phyloP scores from a whole-genome alignment of 257 asterid genomes.

The Solanum acaule region DNA sequence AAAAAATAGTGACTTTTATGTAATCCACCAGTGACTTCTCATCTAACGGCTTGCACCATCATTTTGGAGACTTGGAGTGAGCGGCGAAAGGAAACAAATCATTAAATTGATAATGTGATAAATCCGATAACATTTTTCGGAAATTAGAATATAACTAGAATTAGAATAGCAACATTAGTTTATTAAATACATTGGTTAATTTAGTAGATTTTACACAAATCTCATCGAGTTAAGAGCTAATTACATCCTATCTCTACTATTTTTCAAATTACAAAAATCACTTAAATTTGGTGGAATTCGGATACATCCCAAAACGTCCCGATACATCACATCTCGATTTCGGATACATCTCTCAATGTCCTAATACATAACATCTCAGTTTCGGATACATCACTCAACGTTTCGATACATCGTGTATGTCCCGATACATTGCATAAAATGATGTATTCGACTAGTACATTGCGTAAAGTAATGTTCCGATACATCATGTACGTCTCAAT shows the following conservation, averaged over 20 bases:
- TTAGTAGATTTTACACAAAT: not conserved
- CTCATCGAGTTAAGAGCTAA: not conserved
- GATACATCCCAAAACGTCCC: too few relatives aligned
- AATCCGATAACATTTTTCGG: too few relatives aligned
- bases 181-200: not conserved
- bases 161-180: not conserved
- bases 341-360: not conserved
- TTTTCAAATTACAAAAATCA: too few relatives aligned
- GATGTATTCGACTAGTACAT: not conserved
- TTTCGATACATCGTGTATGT: too few relatives aligned
- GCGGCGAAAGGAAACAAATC: not conserved
- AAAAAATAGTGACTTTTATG: too few relatives aligned
- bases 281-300: not conserved
- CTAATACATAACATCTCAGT: too few relatives aligned
- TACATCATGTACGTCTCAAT: not conserved
- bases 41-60: not conserved
- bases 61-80: too few relatives aligned
- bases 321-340: not conserved
- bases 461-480: not conserved
- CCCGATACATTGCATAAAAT: not conserved
- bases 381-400: too few relatives aligned
- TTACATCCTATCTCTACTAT: too few relatives aligned
- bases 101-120: not conserved
- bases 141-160: not conserved
- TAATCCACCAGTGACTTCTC: too few relatives aligned